Percentiles rank a stretch among this genome's conserved stretches.
Conservation (phyloP, 148 eudicot genomes). For the Fagopyrum esculentum region DNA sequence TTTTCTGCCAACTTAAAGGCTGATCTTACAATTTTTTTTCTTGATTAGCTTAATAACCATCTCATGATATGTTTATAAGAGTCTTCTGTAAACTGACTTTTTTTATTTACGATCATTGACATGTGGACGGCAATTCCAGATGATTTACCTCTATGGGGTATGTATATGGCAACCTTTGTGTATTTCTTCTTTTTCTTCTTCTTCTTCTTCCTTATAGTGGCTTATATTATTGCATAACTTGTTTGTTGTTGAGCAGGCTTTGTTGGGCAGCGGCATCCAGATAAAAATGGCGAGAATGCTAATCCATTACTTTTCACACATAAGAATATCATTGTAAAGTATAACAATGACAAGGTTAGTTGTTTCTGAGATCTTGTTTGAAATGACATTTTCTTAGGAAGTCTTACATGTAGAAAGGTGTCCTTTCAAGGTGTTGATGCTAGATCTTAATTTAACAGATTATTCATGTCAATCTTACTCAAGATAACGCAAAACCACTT, state of each 20-base stretch:
- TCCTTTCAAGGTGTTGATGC: too few species aligned
- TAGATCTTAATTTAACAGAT: conserved; percentile 27
- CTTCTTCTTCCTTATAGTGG: background rate
- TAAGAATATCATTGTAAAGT: conserved; percentile 54
- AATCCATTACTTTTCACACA: conserved; percentile 77
- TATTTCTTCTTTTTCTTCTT: too few species aligned
- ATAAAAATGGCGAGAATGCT: conserved; percentile 46
- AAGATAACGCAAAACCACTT: conserved; percentile 51
- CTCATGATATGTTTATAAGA: background rate
- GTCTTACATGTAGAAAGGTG: too few species aligned
- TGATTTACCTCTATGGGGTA: conserved; percentile 90
- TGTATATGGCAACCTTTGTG: conserved; percentile 11
- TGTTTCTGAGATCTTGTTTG: background rate
- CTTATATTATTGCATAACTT: too few species aligned
- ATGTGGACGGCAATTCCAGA: conserved; percentile 38
- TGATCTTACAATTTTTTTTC: background rate
- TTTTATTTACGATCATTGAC: background rate
- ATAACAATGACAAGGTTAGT: conserved; percentile 73
- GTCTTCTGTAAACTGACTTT: background rate
- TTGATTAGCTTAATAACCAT: background rate
- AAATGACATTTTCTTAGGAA: too few species aligned
- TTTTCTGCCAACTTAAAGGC: too few species aligned
- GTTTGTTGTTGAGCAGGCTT: conserved; percentile 40
- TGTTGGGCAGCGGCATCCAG: conserved; percentile 79
- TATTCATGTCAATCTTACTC: conserved; percentile 66